Evolutionary conservation across 2,329 filamentous ascomycete genomes (phyloP).

Genomic region (Westerdykella sp.): DNA sequence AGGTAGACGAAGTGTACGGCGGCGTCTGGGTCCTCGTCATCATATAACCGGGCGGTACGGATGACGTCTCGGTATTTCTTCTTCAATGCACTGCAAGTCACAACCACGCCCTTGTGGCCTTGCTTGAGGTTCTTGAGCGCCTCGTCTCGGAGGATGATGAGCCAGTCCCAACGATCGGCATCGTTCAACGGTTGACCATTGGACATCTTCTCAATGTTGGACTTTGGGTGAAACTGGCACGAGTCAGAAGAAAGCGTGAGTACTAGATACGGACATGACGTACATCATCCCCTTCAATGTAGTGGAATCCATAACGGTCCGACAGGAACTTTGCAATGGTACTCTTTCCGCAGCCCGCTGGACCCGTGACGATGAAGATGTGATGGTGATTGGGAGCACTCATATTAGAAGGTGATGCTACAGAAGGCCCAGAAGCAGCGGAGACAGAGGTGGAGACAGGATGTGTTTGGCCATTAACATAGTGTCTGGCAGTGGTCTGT

Average conservation of each 20-base stretch:
- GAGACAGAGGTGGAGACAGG: constrained; percentile 24
- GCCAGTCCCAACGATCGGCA: constrained; percentile 96
- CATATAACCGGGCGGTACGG: constrained; percentile 44
- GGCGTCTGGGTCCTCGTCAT: constrained; percentile 40
- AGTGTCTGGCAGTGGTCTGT: constrained; percentile 23
- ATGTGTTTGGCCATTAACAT: constrained; percentile 26
- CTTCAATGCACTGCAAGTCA: constrained; percentile 94
- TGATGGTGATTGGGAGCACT: constrained; percentile 38
- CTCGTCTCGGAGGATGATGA: constrained; percentile 49
- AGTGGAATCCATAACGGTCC: constrained; percentile 39
- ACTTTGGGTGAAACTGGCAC: constrained; percentile 44
- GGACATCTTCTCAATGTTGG: constrained; percentile 74
- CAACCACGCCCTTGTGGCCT: constrained; percentile 61
- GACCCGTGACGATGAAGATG: constrained; percentile 49
- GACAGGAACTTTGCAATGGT: constrained; percentile 46
- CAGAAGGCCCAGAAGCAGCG: constrained; percentile 16
- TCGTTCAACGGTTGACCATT: constrained; percentile 79
- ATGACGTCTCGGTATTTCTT: constrained; percentile 83
- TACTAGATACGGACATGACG: constrained; percentile 8
- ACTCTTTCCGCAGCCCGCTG: constrained; percentile 51
- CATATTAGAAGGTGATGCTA: constrained; percentile 19
- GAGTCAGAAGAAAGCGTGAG: constrained; percentile 6
- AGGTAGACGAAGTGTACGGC: constrained; percentile 87
- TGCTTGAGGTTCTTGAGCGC: constrained; percentile 34
- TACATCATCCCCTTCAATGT: constrained; percentile 49